Percentiles rank a stretch among this genome's conserved stretches.
Conservation (phyloP, 2,329 filamentous ascomycete species). For the Ophiobolus disseminans region DNA sequence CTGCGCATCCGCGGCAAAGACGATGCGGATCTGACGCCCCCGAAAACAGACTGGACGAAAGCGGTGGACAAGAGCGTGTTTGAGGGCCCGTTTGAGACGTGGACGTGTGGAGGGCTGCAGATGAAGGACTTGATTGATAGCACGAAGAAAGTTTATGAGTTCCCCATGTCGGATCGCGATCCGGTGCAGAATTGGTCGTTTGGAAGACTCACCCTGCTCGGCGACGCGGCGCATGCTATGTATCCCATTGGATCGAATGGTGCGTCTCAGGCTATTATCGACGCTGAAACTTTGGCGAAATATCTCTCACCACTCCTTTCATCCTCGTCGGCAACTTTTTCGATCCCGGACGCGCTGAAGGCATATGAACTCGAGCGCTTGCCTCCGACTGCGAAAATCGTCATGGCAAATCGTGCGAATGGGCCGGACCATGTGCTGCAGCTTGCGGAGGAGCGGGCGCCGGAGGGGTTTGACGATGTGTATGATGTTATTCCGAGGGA, state of each 20-base stretch:
- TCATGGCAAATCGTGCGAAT: constrained; percentile 56
- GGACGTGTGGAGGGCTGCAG: constrained; percentile 53
- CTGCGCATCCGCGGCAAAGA: constrained; percentile 52
- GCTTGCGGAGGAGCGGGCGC: constrained; percentile 54
- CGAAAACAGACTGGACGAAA: constrained; percentile 55
- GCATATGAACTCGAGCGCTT: constrained; percentile 51
- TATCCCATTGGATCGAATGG: constrained; percentile 56
- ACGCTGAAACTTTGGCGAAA: constrained; percentile 50
- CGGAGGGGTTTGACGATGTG: constrained; percentile 49
- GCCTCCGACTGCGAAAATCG: constrained; percentile 55
- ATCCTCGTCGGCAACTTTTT: constrained; percentile 21
- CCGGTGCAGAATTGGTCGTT: constrained; percentile 51
- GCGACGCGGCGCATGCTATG: constrained; percentile 53
- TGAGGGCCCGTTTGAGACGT: constrained; percentile 49
- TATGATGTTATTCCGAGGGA: constrained; percentile 51
- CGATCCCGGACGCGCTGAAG: constrained; percentile 43
- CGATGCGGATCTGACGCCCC: constrained; percentile 54
- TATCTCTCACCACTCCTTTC: constrained; percentile 35
- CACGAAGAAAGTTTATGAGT: constrained; percentile 55
- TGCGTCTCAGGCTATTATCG: constrained; percentile 55
- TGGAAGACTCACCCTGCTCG: constrained; percentile 46
- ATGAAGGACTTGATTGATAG: constrained; percentile 53
- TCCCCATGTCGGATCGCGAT: constrained; percentile 57
- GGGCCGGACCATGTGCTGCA: constrained; percentile 57
- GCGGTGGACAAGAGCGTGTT: constrained; percentile 52